These are phyloP conservation scores for Xylaria intraflava DNA, from an alignment of 495 filamentous ascomycete genomes.

Conservation along the genomic window DNA sequence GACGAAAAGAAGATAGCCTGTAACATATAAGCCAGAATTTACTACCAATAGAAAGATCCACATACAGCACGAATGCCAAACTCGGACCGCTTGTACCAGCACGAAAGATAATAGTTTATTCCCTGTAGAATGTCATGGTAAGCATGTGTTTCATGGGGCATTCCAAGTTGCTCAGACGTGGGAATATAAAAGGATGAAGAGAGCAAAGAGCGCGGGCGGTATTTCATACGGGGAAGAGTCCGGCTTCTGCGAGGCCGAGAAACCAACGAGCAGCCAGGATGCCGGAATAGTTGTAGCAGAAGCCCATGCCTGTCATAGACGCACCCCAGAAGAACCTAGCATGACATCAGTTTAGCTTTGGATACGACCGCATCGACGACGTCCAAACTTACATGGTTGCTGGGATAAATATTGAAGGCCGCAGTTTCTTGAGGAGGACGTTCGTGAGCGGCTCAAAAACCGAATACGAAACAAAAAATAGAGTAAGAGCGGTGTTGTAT, in stretches of 20 bases:
- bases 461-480: conserved; percentile 91
- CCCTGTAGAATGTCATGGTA: conserved; percentile 24
- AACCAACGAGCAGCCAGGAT: conserved; percentile 82
- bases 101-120: conserved; percentile 79
- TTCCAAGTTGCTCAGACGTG: too few relatives aligned
- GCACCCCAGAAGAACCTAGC: conserved; percentile 58
- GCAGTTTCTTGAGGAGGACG: conserved; percentile 68
- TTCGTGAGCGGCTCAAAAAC: conserved; percentile 85
- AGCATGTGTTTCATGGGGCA: not conserved
- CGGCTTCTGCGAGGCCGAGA: conserved; percentile 77
- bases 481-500: conserved; percentile 72
- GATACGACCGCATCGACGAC: not conserved
- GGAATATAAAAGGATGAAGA: not conserved
- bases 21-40: not conserved
- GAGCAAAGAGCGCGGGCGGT: not conserved
- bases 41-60: not conserved
- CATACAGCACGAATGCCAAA: conserved; percentile 54
- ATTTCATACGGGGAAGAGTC: conserved; percentile 59
- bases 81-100: conserved; percentile 79
- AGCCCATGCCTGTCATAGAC: conserved; percentile 77
- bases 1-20: conserved; percentile 86
- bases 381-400: conserved; percentile 62
- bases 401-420: conserved; percentile 52
- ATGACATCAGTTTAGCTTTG: conserved; percentile 9
- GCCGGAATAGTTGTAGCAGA: conserved; percentile 69